Evolutionary conservation across 768 basidiomycete genomes (phyloP), one percentile per base, ranked within the genome.

Genomic region (Boletus tomentosulus): DNA sequence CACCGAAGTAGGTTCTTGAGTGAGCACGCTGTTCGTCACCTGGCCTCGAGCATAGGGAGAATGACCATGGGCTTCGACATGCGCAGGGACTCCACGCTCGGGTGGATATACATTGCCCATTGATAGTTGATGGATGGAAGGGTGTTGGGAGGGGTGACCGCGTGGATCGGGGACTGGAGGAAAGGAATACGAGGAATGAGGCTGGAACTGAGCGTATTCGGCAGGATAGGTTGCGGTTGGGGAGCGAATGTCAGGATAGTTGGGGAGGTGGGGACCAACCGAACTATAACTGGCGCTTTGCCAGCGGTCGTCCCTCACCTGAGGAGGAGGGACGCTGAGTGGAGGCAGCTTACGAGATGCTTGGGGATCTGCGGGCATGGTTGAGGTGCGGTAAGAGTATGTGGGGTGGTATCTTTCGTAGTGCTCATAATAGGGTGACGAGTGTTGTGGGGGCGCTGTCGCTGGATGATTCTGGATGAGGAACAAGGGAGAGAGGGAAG

Each of bases 311-410:
- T 73, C 72, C 54, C 76, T 73, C n/a, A 75, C 67, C n/a, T 68
- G 56, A n/a, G 74, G 39, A 16, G 35, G 22, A 33, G 78, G 75
- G 27, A 77, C 71, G 45, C 59, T 69, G 62, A 82, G 74, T 22
- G 83, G 83, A 44, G 86, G 84, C 41, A 85, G 71, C 63, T 79
- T 82, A 63, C 83, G 78, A 51, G 78, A 78, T 49, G 81, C 81
- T 57, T 76, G 71, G 31, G 74, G 75, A 62, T 75, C 75, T 37
- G 72, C 58, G 50, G 80, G 73, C 48, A 78, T 71, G 35, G 78
- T 76, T 34, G 77, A 74, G 53, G 75, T 67, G 57, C 82, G 78
- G 56, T 76, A 74, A 22, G 74, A 68, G 61, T 79, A 82, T 57
- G 73, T 62, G 0, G 56, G 9, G 35, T 66, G 65, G 54, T 69